phyloP scores from a whole-genome alignment of 805 yeast species.

The Monosporozyma solicola region DNA sequence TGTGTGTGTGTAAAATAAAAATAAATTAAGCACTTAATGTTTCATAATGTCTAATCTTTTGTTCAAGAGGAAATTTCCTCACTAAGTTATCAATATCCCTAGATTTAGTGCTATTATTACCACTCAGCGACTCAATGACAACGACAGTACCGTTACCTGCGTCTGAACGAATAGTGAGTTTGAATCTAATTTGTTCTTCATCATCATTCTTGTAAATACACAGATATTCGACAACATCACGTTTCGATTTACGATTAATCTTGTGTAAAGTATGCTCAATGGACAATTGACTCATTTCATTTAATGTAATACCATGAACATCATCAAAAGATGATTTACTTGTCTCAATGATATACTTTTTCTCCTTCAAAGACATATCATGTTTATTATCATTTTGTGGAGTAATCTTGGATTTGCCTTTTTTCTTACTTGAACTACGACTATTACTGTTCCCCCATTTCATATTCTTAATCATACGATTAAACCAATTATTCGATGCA shows the following conservation, averaged over 20 bases:
- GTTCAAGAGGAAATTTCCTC: background rate
- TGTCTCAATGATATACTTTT: background rate
- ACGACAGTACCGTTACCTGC: background rate
- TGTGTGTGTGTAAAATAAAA: background rate
- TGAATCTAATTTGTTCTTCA: constrained; percentile 14
- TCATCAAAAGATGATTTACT: constrained; percentile 20
- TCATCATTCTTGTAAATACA: constrained; percentile 8
- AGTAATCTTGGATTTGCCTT: background rate
- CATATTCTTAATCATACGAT: background rate
- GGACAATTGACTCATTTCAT: constrained; percentile 21
- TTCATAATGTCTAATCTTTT: background rate
- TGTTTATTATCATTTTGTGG: background rate
- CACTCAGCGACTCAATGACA: background rate
- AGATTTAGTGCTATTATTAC: background rate
- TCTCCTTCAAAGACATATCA: background rate
- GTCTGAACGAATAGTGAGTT: constrained; percentile 14
- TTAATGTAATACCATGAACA: constrained; percentile 20
- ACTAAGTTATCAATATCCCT: background rate
- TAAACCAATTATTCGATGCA: background rate
- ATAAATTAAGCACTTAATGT: background rate
- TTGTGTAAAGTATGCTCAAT: constrained; percentile 19
- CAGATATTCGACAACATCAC: constrained; percentile 22
- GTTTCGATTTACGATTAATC: constrained; percentile 12
- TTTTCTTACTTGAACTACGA: background rate
- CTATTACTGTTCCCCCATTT: background rate